Percentiles rank a stretch among this genome's conserved stretches.
These are phyloP conservation scores for Auricularia auricula-judae DNA, from an alignment of 768 basidiomycete species.

Conservation along the genomic window DNA sequence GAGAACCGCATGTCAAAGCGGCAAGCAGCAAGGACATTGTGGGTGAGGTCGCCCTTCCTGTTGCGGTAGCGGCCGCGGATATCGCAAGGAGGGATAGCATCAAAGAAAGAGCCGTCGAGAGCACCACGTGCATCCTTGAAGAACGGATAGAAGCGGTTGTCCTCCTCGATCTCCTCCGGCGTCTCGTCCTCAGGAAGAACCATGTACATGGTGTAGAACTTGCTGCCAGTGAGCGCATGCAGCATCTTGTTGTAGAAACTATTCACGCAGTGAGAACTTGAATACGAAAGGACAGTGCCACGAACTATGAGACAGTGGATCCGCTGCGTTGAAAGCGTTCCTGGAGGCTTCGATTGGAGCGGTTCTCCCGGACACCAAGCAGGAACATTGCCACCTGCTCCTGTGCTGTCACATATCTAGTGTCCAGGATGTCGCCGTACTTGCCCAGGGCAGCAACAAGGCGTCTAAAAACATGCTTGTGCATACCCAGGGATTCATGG, in stretches of 20 bases:
- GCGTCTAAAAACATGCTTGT: slow-evolving; percentile 16
- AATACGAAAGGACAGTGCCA: too few relatives aligned
- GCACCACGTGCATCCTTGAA: slow-evolving; percentile 13
- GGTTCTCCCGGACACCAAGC: slow-evolving; percentile 17
- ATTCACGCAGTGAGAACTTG: too few relatives aligned
- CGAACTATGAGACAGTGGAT: slow-evolving; percentile 23
- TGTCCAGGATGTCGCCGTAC: slow-evolving; percentile 12
- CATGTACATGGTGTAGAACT: slow-evolving; percentile 17
- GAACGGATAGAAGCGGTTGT: slow-evolving; percentile 19
- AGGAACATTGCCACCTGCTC: slow-evolving; percentile 32
- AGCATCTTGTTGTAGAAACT: slow-evolving; percentile 3
- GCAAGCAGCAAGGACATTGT: slow-evolving; percentile 21
- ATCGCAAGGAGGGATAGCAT: slow-evolving; percentile 13
- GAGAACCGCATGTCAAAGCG: slow-evolving; percentile 15
- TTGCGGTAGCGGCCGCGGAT: slow-evolving; percentile 13
- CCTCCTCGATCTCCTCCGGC: slow-evolving; percentile 13
- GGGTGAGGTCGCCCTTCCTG: slow-evolving; percentile 15
- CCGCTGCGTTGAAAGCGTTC: slow-evolving; percentile 28
- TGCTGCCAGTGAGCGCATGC: slow-evolving; percentile 13
- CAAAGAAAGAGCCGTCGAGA: slow-evolving; percentile 17
- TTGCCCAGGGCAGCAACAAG: slow-evolving; percentile 16
- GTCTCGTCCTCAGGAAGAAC: slow-evolving; percentile 9
- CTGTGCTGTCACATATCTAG: slow-evolving; percentile 16
- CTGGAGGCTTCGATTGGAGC: slow-evolving; percentile 16
- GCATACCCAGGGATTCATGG: slow-evolving; percentile 17